These are phyloP conservation scores for Myxozyma neglecta DNA, from an alignment of 805 yeast species.

Conservation along the genomic window DNA sequence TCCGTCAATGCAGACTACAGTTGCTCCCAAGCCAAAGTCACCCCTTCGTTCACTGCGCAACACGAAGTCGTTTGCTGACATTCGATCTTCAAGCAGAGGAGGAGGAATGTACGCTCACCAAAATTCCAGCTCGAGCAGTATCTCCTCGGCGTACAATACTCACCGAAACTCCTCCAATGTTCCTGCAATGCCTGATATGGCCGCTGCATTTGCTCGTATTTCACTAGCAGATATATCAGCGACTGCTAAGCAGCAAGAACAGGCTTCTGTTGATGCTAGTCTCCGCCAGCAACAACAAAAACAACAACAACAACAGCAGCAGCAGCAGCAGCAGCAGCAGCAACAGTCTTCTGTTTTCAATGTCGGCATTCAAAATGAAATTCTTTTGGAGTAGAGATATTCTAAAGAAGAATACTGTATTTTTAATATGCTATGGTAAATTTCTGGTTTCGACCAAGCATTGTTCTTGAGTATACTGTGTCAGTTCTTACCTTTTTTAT, in stretches of 20 bases:
- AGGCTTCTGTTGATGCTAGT: background rate
- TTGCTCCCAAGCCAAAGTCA: constrained; percentile 9
- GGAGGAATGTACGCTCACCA: constrained; percentile 20
- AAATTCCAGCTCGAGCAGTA: constrained; percentile 20
- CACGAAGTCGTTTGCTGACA: constrained; percentile 42
- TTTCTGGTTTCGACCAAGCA: too few relatives aligned
- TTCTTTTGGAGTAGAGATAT: constrained; percentile 13
- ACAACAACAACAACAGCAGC: constrained; percentile 8
- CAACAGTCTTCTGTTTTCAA: background rate
- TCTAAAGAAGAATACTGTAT: background rate
- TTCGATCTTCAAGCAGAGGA: constrained; percentile 34
- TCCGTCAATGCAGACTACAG: background rate
- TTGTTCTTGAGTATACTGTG: background rate
- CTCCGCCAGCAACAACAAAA: constrained; percentile 5
- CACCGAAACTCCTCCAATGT: constrained; percentile 6
- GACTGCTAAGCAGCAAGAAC: constrained; percentile 20
- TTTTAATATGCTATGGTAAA: background rate
- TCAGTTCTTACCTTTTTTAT: background rate
- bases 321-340: constrained; percentile 8
- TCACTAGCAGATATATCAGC: constrained; percentile 14
- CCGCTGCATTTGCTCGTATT: constrained; percentile 15
- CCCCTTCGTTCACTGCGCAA: constrained; percentile 19
- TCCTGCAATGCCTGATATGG: constrained; percentile 25
- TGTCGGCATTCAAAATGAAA: constrained; percentile 14
- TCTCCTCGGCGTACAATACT: constrained; percentile 1